A percentile compares a stretch with the other conserved stretches of the same genome.
phyloP scores from a whole-genome alignment of 495 filamentous ascomycete genomes.

The Achaetomiella virescens region DNA sequence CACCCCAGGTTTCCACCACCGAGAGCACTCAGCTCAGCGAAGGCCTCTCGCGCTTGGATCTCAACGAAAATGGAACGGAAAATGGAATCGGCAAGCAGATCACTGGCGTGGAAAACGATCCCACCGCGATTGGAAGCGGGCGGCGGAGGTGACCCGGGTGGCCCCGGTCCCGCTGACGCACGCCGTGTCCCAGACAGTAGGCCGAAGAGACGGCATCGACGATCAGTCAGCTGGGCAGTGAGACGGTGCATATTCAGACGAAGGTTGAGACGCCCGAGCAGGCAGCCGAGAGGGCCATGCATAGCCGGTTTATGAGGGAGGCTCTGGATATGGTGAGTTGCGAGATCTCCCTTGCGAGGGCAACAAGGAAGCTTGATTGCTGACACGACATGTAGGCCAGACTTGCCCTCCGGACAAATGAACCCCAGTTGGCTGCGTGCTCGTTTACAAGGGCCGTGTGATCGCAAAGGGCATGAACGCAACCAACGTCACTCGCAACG shows the following conservation, averaged over 20 bases:
- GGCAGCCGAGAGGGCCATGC: constrained; percentile 32
- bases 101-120: neutral
- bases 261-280: constrained; percentile 24
- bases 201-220: constrained; percentile 16
- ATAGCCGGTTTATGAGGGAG: constrained; percentile 62
- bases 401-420: constrained; percentile 69
- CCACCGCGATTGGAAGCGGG: neutral
- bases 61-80: neutral
- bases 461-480: constrained; percentile 92
- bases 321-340: constrained; percentile 60
- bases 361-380: neutral
- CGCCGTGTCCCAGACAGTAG: constrained; percentile 24
- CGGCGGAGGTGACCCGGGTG: constrained; percentile 12
- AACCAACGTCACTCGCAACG: constrained; percentile 79
- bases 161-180: constrained; percentile 16
- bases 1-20: neutral
- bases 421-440: constrained; percentile 96
- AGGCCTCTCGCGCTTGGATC: constrained; percentile 3
- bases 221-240: constrained; percentile 7
- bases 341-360: neutral
- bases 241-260: constrained; percentile 4
- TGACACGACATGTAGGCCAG: constrained; percentile 51
- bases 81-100: neutral
- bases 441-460: constrained; percentile 66
- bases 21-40: constrained; percentile 3